Evolutionary conservation across 2,329 filamentous ascomycete genomes (phyloP), one percentile per base, ranked within the genome.

Genomic region (Nothopassalora personata): DNA sequence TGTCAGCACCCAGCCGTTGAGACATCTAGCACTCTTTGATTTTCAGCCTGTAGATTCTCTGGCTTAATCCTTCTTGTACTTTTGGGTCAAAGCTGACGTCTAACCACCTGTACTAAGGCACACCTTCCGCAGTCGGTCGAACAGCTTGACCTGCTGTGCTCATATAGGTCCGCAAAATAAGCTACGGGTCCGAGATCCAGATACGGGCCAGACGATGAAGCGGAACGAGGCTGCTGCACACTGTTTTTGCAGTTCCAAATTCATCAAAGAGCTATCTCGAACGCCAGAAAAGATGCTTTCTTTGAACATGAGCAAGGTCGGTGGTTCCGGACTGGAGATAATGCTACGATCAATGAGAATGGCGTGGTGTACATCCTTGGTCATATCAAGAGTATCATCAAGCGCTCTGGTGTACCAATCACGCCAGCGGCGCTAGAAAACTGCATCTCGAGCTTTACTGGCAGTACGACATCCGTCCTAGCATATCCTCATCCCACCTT

Each of bases 291-390:
- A n/a, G 62, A 66, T 13, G 46, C 61, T 5, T 66, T 66, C 52
- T 65, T 64, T 19, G 50, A 36, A 1, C 63, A 66, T 15, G 54
- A 49, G 7, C 31, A 57, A 18, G 64, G 60, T 13, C 50, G 56
- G 13, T 70, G 67, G 67, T 68, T 70, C 53, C 56, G 59, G 18
- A 69, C 66, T 9, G 68, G 68, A 7, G 68, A 70, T 53, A 45
- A 67, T 4, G 68, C 60, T 2, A 52, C 64, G n/a, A 62, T 68
- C 31, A 57, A 59, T 19, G 10, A 43, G 1, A 51, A 64, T 11
- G 64, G 66, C 10, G 30, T 65, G 7, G 36, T 68, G 2, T 69
- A 66, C 27, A 59, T 70, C 53, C 55, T 70, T 4, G 67, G 67
- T 4, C 49, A 68, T 4, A 57, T 57, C 6, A 69, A 71, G 31